Base-by-base conservation (phyloP, 1,284 basidiomycete genomes). In the Ustilago hordei region DNA sequence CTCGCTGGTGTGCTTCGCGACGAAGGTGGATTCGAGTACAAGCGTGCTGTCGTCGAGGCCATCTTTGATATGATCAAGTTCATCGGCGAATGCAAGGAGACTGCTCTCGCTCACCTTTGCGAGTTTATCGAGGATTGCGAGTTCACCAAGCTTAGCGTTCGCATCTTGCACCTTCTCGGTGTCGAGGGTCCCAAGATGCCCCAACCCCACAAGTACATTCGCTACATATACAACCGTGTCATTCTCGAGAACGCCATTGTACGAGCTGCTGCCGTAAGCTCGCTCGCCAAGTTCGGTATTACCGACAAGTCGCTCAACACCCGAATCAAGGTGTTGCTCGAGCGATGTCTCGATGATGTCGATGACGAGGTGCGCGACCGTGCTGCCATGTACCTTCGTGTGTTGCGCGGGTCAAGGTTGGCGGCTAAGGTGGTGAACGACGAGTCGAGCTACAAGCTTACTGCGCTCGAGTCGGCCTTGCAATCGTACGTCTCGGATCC, bases 101-200 rank as follows among this genome's bases (percentile, higher is more conserved):
- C 79, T 12, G 97, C 97, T 1, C 90, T 99, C 50, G 95, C 95
- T 12, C 95, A 99, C 85, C 90, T 99, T n/a, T 99, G 97, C 89
- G 97, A 99, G 87, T 99, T 99, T 87, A 99, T 99, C 86, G 97
- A 99, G 88, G 97, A 99, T 87, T 99, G 97, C 90, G 97, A 99
- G 87, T 99, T 99, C 86, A 98, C 96, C 48, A 99, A 99, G 88
- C 91, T 99, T 55, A 98, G 95, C 34, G 97, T 99, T 69, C 92
- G 97, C 57, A 95, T 99, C 81, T 90, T 99, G 41, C 93, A 99
- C 86, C 88, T 99, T 43, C 91, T 99, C 54, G 97, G 97, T 55
- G 90, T 95, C 63, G 97, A 99, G 87, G 97, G 97, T 11, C 97
- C 97, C 55, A 94, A 95, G 87, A 93, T 95, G 58, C 91, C 92